Evolutionary conservation across 2,329 filamentous ascomycete genomes (phyloP).

Genomic region (Pseudogymnoascus sp.): DNA sequence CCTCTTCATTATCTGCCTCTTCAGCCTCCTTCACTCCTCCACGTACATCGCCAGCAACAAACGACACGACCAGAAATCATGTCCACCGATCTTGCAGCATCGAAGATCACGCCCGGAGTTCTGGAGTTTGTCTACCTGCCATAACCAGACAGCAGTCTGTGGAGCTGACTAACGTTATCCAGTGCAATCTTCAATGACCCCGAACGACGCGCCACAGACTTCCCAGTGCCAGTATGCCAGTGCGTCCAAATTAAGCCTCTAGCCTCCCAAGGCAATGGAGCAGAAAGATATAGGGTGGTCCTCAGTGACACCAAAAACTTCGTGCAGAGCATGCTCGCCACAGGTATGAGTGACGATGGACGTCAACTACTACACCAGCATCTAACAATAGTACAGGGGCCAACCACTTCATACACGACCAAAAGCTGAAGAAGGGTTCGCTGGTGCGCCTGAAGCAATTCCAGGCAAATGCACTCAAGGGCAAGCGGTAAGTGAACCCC

Average conservation of each 20-base stretch:
- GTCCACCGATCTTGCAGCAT: not conserved
- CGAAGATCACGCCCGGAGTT: not conserved
- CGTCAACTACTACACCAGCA: not conserved
- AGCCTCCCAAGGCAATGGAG: conserved; percentile 51
- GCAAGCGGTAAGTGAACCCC: conserved; percentile 60
- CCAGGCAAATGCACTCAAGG: conserved; percentile 81
- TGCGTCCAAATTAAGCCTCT: conserved; percentile 91
- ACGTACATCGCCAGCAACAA: not conserved
- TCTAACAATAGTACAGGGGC: conserved; percentile 40
- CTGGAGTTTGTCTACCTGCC: conserved; percentile 2
- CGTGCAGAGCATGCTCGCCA: conserved; percentile 80
- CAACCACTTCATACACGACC: conserved; percentile 73
- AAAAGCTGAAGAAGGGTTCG: conserved; percentile 68
- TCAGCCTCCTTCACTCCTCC: conserved; percentile 1
- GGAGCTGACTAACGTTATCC: conserved; percentile 12
- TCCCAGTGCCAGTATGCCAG: conserved; percentile 71
- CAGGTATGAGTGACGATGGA: conserved; percentile 25
- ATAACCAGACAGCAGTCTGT: not conserved
- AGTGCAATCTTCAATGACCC: conserved; percentile 72
- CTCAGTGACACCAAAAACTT: conserved; percentile 62
- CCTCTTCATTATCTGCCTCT: conserved; percentile 3
- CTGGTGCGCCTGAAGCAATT: conserved; percentile 75
- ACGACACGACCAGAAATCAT: not conserved
- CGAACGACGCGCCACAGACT: conserved; percentile 42
- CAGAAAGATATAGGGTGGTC: conserved; percentile 71